phyloP scores from a whole-genome alignment of 1,284 basidiomycete species.

The Cryptococcus neoformans region DNA sequence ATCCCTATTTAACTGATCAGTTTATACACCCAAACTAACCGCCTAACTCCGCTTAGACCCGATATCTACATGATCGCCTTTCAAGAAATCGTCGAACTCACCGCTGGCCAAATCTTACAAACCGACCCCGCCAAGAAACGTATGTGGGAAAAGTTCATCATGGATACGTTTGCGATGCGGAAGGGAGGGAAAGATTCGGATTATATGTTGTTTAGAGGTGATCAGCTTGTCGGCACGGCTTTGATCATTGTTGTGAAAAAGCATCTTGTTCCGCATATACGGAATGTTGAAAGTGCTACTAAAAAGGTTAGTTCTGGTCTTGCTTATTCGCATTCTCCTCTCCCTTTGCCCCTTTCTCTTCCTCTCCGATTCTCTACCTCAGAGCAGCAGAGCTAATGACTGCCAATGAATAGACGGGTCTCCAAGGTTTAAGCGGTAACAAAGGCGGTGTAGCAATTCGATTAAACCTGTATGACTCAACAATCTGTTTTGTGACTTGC shows the following conservation, averaged over 20 bases:
- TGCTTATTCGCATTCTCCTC: slow-evolving; percentile 35
- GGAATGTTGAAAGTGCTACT: slow-evolving; percentile 86
- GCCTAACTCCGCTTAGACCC: slow-evolving; percentile 55
- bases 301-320: slow-evolving; percentile 61
- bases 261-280: slow-evolving; percentile 70
- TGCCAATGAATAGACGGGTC: slow-evolving; percentile 62
- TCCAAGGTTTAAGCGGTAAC: slow-evolving; percentile 96
- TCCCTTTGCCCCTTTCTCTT: not conserved
- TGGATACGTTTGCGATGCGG: slow-evolving; percentile 70
- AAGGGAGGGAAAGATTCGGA: slow-evolving; percentile 58
- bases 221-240: slow-evolving; percentile 94
- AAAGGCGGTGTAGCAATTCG: slow-evolving; percentile 94
- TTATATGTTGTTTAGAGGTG: slow-evolving; percentile 86
- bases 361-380: not conserved
- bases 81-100: slow-evolving; percentile 97
- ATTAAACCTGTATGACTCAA: slow-evolving; percentile 83
- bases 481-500: slow-evolving; percentile 86
- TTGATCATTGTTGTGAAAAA: slow-evolving; percentile 80
- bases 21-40: not conserved
- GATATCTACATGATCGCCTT: slow-evolving; percentile 91
- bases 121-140: slow-evolving; percentile 94
- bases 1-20: not conserved
- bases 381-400: slow-evolving; percentile 37
- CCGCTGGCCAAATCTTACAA: slow-evolving; percentile 93
- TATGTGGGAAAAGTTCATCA: slow-evolving; percentile 80